A percentile compares a stretch with the other conserved stretches of the same genome.
These are phyloP conservation scores for Fusarium pseudoanthophilum DNA, from an alignment of 2,329 filamentous ascomycete genomes.

Conservation along the genomic window DNA sequence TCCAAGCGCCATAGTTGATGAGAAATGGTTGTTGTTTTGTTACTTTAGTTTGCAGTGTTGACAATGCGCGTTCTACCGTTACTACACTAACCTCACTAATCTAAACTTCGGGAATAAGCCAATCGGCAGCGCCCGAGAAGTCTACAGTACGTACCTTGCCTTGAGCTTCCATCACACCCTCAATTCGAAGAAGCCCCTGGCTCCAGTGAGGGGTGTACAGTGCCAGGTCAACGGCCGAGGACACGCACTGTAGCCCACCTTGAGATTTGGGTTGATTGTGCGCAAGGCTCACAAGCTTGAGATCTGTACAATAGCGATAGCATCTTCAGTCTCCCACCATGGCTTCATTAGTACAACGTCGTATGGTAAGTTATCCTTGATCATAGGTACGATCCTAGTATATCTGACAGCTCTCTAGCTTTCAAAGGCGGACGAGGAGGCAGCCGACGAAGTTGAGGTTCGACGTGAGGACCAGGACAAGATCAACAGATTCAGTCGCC, in stretches of 20 bases:
- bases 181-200: not conserved
- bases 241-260: slow-evolving; percentile 44
- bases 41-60: slow-evolving; percentile 27
- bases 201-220: slow-evolving; percentile 38
- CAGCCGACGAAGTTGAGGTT: slow-evolving; percentile 88
- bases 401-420: slow-evolving; percentile 67
- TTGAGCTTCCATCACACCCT: slow-evolving; percentile 3
- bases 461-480: slow-evolving; percentile 97
- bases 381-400: rapidly evolving
- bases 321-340: slow-evolving; percentile 43
- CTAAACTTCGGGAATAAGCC: slow-evolving; percentile 18
- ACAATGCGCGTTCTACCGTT: slow-evolving; percentile 38
- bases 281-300: slow-evolving; percentile 24
- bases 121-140: slow-evolving; percentile 41
- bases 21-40: slow-evolving; percentile 20
- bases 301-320: slow-evolving; percentile 26
- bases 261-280: slow-evolving; percentile 30
- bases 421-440: slow-evolving; percentile 90
- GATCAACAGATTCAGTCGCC: slow-evolving; percentile 96
- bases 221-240: not conserved
- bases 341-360: slow-evolving; percentile 65
- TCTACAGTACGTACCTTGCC: slow-evolving; percentile 29
- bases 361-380: slow-evolving; percentile 61
- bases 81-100: slow-evolving; percentile 39
- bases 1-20: slow-evolving; percentile 53